Base-by-base conservation (phyloP, 2,329 filamentous ascomycete genomes). In the Tricladium varicosporioides region DNA sequence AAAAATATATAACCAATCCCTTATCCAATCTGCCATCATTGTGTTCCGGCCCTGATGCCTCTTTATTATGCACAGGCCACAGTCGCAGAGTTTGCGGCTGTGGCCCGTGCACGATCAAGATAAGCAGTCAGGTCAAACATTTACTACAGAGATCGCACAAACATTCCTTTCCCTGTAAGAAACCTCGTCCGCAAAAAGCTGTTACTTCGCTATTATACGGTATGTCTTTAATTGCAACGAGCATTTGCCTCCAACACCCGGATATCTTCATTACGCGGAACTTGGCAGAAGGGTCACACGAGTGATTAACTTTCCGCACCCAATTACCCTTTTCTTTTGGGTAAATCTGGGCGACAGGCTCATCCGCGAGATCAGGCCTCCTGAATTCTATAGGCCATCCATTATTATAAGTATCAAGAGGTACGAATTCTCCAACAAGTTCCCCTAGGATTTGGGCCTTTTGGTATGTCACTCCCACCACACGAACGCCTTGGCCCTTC, bases 301-400 rank as follows among this genome's bases (percentile, higher is more conserved):
- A 58, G 47, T 58, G 2, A 5, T 51, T 54, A 51, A 58, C 51
- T 44, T 58, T 58, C 18, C 51, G 18, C 9, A 58, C 43, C 51
- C 13, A 54, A 22, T 54, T 58, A 11, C 56, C 31, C 16, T 48
- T 54, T 18, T 58, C 48, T 54, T 22, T 40, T 5, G 36, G 10
- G 31, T 58, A 54, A 13, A 58, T 53, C 40, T 58, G 14, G 36
- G 55, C 47, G 14, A 58, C 31, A 54, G 47, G 55, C 50, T 53
- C 18, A 31, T 51, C 40, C 15, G 48, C 31, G 31, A 53, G 40
- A 58, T 58, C 47, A n/a, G 51, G 46, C 46, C 51, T 58, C 31
- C 5, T 54, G 13, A 58, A 51, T 14, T 58, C 47, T n/a, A 58
- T 58, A 51, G 46, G 11, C 55, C 27, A 58, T 14, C 40, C 9